Base-by-base conservation (phyloP, 768 basidiomycete species). In the Tephrocybe sp. region DNA sequence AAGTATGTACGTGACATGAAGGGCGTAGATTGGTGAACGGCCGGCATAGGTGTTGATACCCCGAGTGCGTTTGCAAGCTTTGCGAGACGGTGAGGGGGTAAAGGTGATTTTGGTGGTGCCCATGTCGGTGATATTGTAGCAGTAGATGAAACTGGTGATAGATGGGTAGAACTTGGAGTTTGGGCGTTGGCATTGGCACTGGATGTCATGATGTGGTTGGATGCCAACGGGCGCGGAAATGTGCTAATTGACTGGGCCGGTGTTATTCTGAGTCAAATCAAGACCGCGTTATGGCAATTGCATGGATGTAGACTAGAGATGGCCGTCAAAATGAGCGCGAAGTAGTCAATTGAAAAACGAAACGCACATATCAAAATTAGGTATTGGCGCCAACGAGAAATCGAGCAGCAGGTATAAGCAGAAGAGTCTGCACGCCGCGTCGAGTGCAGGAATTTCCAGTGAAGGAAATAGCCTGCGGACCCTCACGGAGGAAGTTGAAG, bases 1-100 rank as follows among this genome's bases (percentile, higher is more conserved):
- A 67, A 64, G 51, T 64, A 69, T 0, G 70, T 71, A 16, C 69
- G 64, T 32, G 68, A 65, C 41, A 68, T 54, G 54, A 65, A 66
- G 4, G 68, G 49, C n/a, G 63, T 52, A 18, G 63, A 47, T 51
- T 59, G 58, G 45, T 69, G 68, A 43, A 73, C 69, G 24, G 76
- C 74, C 5, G 89, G 89, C 44, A 87, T 64, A 0, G 90, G 90
- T 0, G 83, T 84, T 3, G 87, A 75, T 30, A 93, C 83, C 38
- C 91, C 91, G 36, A 93, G 82, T 3, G 91, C 90, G 61, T 92
- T 92, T 13, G 89, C 91, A 19, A 93, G 74, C 57, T 86, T 89
- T 28, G 88, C 91, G 9, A 92, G 81, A 11, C 87, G 77, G 57
- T 87, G 78, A 4, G 91, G 89, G 3, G 89, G 67, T 7, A 92